Conservation (phyloP, 805 yeast genomes). For the Hanseniaspora taiwanica region DNA sequence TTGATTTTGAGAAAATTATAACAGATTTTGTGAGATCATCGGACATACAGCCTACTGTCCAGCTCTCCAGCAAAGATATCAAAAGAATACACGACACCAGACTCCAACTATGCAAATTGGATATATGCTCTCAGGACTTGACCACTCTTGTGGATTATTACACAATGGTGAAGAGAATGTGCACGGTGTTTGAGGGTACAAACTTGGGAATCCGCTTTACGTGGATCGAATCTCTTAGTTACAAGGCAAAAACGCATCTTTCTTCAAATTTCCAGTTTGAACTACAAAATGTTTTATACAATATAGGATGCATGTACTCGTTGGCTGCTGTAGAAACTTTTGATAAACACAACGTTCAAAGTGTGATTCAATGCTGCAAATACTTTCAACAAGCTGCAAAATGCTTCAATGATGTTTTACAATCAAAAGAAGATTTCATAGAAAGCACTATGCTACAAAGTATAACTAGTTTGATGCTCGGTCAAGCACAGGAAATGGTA, state of each 20-base stretch:
- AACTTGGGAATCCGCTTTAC: constrained; percentile 41
- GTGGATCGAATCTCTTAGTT: constrained; percentile 64
- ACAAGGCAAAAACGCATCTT: constrained; percentile 29
- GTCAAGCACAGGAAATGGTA: constrained; percentile 78
- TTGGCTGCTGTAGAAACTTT: constrained; percentile 32
- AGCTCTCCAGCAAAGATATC: constrained; percentile 31
- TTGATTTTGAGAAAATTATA: constrained; percentile 29
- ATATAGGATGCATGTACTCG: constrained; percentile 53
- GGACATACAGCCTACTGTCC: constrained; percentile 30
- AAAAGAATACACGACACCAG: constrained; percentile 32
- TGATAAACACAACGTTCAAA: constrained; percentile 27
- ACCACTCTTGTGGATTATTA: constrained; percentile 33
- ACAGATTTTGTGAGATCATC: constrained; percentile 33
- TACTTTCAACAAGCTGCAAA: constrained; percentile 68
- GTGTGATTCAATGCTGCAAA: constrained; percentile 47
- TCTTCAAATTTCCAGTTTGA: constrained; percentile 36
- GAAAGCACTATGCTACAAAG: constrained; percentile 35
- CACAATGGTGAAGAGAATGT: constrained; percentile 30
- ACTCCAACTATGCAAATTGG: constrained; percentile 25
- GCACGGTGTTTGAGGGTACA: constrained; percentile 43
- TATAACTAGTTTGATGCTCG: constrained; percentile 43
- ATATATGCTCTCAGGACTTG: constrained; percentile 25
- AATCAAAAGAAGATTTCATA: constrained; percentile 8
- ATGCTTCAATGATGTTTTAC: constrained; percentile 31
- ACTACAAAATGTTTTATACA: constrained; percentile 58